Evolutionary conservation across 495 filamentous ascomycete genomes (phyloP).

Genomic region (Cercophora scortea): DNA sequence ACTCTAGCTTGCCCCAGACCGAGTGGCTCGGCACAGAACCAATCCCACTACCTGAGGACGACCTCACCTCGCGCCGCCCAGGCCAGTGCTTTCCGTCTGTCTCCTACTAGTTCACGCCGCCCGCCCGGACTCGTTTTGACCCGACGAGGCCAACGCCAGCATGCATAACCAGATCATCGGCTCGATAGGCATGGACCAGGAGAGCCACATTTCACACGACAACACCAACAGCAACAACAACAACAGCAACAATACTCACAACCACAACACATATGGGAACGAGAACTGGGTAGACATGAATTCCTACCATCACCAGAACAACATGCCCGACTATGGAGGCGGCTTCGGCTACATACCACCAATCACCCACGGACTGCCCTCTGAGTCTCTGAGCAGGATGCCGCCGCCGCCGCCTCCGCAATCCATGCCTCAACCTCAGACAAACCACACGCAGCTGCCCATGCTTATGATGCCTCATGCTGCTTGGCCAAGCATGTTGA

Average conservation of each 20-base stretch:
- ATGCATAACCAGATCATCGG: slow-evolving; percentile 45
- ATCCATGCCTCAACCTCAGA: slow-evolving; percentile 24
- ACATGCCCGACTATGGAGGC: slow-evolving; percentile 37
- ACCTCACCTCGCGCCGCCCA: slow-evolving; percentile 29
- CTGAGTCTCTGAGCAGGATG: slow-evolving; percentile 37
- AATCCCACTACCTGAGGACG: slow-evolving; percentile 11
- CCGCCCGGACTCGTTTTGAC: slow-evolving; percentile 19
- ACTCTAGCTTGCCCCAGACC: slow-evolving; percentile 10
- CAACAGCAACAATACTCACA: too few species aligned
- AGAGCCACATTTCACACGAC: slow-evolving; percentile 39
- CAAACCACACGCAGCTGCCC: slow-evolving; percentile 38
- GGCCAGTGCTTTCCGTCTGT: slow-evolving; percentile 15
- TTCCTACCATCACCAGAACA: slow-evolving; percentile 35
- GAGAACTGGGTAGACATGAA: slow-evolving; percentile 42
- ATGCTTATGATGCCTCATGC: slow-evolving; percentile 59
- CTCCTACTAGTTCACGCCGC: slow-evolving; percentile 19
- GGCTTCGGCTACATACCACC: slow-evolving; percentile 34
- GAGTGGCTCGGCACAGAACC: slow-evolving; percentile 13
- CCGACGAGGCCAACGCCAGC: slow-evolving; percentile 23
- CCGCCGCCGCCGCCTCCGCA: slow-evolving; percentile 34
- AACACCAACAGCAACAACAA: slow-evolving; percentile 25
- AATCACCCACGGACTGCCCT: slow-evolving; percentile 36
- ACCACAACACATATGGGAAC: slow-evolving; percentile 17
- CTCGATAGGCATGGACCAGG: slow-evolving; percentile 40
- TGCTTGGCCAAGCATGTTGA: slow-evolving; percentile 64